Evolutionary conservation across 306 rosid genomes (phyloP).

Genomic region (Prunus salicina): DNA sequence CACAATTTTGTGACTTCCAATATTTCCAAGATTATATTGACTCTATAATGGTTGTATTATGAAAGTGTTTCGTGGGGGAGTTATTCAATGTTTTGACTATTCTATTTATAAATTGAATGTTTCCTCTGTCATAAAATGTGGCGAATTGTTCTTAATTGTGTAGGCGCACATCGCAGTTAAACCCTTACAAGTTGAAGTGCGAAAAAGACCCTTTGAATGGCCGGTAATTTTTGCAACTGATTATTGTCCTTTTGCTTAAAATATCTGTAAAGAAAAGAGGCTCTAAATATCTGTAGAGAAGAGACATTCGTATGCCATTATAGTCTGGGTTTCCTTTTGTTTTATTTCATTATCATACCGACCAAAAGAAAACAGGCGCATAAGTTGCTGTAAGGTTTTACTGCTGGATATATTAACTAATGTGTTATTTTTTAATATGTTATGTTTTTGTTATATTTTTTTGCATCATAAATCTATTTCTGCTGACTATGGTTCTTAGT

Average conservation of each 20-base stretch:
- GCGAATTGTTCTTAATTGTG: conserved; percentile 24
- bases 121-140: neutral
- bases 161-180: conserved; percentile 70
- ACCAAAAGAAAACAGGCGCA: neutral
- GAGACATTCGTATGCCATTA: neutral
- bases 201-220: conserved; percentile 76
- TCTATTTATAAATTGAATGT: neutral
- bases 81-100: neutral
- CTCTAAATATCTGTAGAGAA: no score
- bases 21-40: neutral
- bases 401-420: neutral
- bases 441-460: neutral
- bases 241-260: neutral
- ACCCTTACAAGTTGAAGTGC: conserved; percentile 89
- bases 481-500: conserved; percentile 6
- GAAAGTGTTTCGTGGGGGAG: neutral
- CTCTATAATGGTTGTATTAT: neutral
- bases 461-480: neutral
- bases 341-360: neutral
- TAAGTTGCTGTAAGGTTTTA: neutral
- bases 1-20: neutral
- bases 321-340: neutral
- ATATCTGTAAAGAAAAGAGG: neutral
- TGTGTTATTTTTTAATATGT: neutral
- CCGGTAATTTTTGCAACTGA: conserved; percentile 50